Conservation (phyloP, 305 asterid genomes). For the Rubia peregrina region DNA sequence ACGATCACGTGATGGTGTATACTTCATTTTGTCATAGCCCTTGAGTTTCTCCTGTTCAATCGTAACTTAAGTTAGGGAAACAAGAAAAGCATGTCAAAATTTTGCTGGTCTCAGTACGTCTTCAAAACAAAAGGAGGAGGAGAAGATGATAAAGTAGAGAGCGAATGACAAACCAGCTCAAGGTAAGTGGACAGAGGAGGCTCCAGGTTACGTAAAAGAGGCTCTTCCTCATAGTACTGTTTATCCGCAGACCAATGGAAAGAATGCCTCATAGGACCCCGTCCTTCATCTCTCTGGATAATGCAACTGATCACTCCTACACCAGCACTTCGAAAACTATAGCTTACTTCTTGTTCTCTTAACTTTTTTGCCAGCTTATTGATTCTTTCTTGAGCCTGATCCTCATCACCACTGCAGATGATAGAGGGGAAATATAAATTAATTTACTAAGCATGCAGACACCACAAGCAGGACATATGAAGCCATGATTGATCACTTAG, state of each 20-base stretch:
- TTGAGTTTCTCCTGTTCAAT: constrained; percentile 78
- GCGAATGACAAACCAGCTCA: constrained; percentile 61
- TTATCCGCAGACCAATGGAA: constrained; percentile 83
- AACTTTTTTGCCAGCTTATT: constrained; percentile 84
- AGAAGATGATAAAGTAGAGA: neutral
- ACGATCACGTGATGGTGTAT: constrained; percentile 93
- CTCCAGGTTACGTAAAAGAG: constrained; percentile 90
- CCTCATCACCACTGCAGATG: constrained; percentile 87
- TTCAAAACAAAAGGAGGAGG: neutral
- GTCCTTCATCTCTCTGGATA: constrained; percentile 96
- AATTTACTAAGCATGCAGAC: neutral
- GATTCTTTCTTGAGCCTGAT: constrained; percentile 97
- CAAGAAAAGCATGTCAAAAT: neutral
- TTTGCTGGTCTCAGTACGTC: neutral
- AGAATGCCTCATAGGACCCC: constrained; percentile 98
- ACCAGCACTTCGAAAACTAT: constrained; percentile 74
- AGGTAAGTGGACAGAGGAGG: constrained; percentile 97
- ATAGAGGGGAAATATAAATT: constrained; percentile 13
- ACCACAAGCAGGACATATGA: neutral
- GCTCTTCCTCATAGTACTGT: constrained; percentile 71
- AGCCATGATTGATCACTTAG: neutral
- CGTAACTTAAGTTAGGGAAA: constrained; percentile 9
- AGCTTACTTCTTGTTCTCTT: constrained; percentile 80
- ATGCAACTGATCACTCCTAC: constrained; percentile 86
- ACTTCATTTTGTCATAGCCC: constrained; percentile 63